Percentiles rank a stretch among this genome's conserved stretches.
Evolutionary conservation across 495 filamentous ascomycete genomes (phyloP).

Genomic region (Aspergillus conjunctus): DNA sequence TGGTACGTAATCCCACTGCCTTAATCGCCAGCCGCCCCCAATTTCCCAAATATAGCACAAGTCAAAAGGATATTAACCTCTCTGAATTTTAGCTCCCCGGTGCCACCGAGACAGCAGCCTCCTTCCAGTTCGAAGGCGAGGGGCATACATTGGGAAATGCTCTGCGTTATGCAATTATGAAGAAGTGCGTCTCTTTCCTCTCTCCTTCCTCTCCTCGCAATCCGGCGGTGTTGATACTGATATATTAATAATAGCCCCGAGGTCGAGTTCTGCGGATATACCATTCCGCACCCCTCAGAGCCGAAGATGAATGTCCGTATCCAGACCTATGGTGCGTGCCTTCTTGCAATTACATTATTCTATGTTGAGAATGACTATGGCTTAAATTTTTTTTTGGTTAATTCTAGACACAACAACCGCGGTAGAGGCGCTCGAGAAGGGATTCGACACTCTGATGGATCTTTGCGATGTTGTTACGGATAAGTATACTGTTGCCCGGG

Average conservation of each 20-base stretch:
- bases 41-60: too few species aligned
- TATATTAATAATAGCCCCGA: constrained; percentile 61
- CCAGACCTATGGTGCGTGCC: constrained; percentile 78
- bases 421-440: constrained; percentile 83
- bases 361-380: background rate
- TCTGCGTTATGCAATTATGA: constrained; percentile 94
- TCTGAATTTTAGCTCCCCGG: constrained; percentile 62
- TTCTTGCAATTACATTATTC: constrained; percentile 9
- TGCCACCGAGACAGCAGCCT: constrained; percentile 68
- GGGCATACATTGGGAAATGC: constrained; percentile 96
- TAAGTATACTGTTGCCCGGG: constrained; percentile 70
- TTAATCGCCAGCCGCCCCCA: too few species aligned
- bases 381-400: background rate
- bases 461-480: constrained; percentile 89
- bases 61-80: too few species aligned
- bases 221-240: constrained; percentile 8
- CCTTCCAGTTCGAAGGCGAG: constrained; percentile 88
- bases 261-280: constrained; percentile 97
- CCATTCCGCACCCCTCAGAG: constrained; percentile 96
- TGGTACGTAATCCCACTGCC: constrained; percentile 45
- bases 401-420: constrained; percentile 73
- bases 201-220: background rate
- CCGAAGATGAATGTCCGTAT: constrained; percentile 95
- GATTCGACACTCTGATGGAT: constrained; percentile 81
- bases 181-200: constrained; percentile 67